Conservation (phyloP, 345 rosid species). For the Erodium maritimum region DNA sequence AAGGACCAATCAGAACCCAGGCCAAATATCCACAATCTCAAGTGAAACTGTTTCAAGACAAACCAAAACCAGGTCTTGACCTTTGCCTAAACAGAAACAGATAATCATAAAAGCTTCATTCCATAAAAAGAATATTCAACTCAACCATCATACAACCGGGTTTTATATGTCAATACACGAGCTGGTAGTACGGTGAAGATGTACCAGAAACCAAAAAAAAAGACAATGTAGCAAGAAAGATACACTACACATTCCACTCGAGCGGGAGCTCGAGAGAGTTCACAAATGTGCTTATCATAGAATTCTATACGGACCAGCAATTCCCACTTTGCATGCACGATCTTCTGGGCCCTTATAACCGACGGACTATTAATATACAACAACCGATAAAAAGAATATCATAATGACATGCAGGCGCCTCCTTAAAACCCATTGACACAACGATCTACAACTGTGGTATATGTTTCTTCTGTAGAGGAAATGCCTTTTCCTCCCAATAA, state of each 20-base stretch:
- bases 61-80: no score
- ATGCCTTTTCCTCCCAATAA: not conserved
- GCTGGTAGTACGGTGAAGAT: not conserved
- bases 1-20: no score
- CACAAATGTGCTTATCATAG: no score
- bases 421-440: not conserved
- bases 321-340: not conserved
- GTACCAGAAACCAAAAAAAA: not conserved
- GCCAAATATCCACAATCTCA: no score
- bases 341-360: not conserved
- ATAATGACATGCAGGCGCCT: not conserved
- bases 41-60: no score
- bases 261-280: no score
- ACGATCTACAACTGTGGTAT: not conserved
- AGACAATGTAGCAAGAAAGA: not conserved
- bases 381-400: no score
- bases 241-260: not conserved
- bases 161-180: not conserved
- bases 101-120: not conserved
- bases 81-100: no score
- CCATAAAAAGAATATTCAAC: not conserved
- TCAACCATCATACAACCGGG: not conserved
- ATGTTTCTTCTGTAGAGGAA: slow-evolving; percentile 2
- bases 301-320: not conserved
- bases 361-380: no score